Evolutionary conservation across 1,284 basidiomycete species (phyloP).

Genomic region (Blastosporella zonata): DNA sequence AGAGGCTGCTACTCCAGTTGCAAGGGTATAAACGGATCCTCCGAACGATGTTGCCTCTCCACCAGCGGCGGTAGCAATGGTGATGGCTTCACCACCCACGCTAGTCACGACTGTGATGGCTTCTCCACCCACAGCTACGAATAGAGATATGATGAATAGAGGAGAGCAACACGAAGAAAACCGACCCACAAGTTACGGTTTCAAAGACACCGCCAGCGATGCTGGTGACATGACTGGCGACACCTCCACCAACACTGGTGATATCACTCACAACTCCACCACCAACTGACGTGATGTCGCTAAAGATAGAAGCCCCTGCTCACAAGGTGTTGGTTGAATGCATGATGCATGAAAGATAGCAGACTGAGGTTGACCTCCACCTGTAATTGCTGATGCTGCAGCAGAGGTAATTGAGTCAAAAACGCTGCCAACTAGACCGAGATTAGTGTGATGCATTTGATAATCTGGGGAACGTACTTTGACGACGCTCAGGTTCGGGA

Average conservation of each 20-base stretch:
- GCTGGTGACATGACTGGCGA: not conserved
- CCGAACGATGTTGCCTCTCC: slow-evolving; percentile 50
- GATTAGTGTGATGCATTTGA: not conserved
- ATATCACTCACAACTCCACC: slow-evolving; percentile 25
- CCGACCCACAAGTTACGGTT: slow-evolving; percentile 48
- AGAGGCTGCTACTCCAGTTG: slow-evolving; percentile 28
- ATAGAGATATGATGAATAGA: slow-evolving; percentile 1
- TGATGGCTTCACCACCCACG: slow-evolving; percentile 37
- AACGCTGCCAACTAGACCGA: slow-evolving; percentile 18
- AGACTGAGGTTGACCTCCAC: slow-evolving; percentile 22
- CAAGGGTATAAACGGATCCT: slow-evolving; percentile 48
- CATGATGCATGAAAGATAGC: not conserved
- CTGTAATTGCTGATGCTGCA: slow-evolving; percentile 22
- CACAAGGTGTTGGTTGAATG: not conserved
- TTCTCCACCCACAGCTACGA: slow-evolving; percentile 49
- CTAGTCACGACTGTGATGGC: slow-evolving; percentile 52
- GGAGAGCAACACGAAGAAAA: not conserved
- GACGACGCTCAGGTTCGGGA: slow-evolving; percentile 31
- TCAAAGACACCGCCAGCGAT: slow-evolving; percentile 32
- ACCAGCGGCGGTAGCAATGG: slow-evolving; percentile 38
- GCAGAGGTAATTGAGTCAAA: slow-evolving; percentile 26
- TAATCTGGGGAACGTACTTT: slow-evolving; percentile 25
- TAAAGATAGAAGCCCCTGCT: slow-evolving; percentile 34
- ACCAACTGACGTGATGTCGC: slow-evolving; percentile 32
- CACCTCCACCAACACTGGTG: slow-evolving; percentile 16